These are phyloP conservation scores for Nigrograna mackinnonii DNA, from an alignment of 2,329 filamentous ascomycete species.

Conservation along the genomic window DNA sequence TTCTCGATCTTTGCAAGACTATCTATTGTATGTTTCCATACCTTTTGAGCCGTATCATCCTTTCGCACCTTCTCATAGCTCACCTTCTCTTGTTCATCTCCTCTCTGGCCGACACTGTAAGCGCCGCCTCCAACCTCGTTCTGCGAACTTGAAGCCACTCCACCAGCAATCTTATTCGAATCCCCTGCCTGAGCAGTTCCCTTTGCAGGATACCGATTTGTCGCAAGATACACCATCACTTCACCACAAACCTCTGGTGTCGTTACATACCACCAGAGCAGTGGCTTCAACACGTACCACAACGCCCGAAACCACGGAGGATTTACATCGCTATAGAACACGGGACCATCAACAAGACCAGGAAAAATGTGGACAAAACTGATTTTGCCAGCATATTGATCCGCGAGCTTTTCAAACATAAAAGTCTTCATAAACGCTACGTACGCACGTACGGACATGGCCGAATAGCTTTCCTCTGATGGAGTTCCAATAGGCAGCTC, in stretches of 20 bases:
- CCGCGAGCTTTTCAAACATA: conserved; percentile 32
- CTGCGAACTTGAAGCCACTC: conserved; percentile 8
- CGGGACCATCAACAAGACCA: conserved; percentile 34
- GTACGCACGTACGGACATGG: conserved; percentile 29
- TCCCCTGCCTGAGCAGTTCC: not conserved
- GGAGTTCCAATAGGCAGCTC: conserved; percentile 33
- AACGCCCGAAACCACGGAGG: conserved; percentile 33
- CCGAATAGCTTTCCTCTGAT: conserved; percentile 20
- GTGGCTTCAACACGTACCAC: conserved; percentile 26
- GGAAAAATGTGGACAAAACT: conserved; percentile 35
- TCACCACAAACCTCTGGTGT: conserved; percentile 30
- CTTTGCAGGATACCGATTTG: conserved; percentile 18
- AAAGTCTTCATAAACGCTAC: conserved; percentile 36
- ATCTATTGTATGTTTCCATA: conserved; percentile 3
- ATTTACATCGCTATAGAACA: conserved; percentile 23
- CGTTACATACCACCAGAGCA: conserved; percentile 25
- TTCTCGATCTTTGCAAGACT: not conserved
- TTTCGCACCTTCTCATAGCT: conserved; percentile 15
- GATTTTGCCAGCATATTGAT: conserved; percentile 26
- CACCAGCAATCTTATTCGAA: conserved; percentile 1
- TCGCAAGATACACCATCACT: conserved; percentile 28
- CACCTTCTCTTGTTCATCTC: conserved; percentile 19
- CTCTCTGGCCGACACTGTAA: conserved; percentile 12
- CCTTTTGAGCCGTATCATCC: conserved; percentile 2
- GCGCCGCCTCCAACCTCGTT: conserved; percentile 5